Evolutionary conservation across 805 yeast species (phyloP).

Genomic region (Jamesozyma lodderae): DNA sequence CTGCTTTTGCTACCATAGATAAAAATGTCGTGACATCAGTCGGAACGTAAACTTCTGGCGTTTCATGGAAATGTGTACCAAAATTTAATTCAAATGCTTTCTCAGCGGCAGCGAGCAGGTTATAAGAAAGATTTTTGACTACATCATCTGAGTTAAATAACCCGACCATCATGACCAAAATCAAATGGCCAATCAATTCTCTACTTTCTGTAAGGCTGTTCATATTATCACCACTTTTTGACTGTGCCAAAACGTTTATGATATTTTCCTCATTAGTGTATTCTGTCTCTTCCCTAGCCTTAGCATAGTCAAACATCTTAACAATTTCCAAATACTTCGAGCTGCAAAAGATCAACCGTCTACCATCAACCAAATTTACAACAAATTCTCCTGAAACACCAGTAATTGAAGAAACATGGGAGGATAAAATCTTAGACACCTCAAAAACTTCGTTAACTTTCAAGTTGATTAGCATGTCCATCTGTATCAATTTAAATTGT

Average conservation of each 20-base stretch:
- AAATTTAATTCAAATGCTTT: constrained; percentile 49
- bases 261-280: constrained; percentile 11
- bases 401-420: constrained; percentile 35
- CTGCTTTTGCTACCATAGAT: constrained; percentile 43
- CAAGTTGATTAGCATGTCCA: constrained; percentile 30
- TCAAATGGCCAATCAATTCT: constrained; percentile 48
- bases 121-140: constrained; percentile 55
- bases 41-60: constrained; percentile 59
- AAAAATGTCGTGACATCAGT: constrained; percentile 56
- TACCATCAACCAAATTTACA: constrained; percentile 32
- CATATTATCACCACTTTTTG: not conserved
- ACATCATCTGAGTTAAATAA: constrained; percentile 49
- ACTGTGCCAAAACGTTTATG: not conserved
- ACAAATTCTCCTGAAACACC: constrained; percentile 45
- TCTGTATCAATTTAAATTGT: constrained; percentile 31
- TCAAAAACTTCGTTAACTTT: constrained; percentile 37
- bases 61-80: constrained; percentile 46
- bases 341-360: constrained; percentile 36
- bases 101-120: constrained; percentile 53
- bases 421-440: constrained; percentile 34
- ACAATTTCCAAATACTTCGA: constrained; percentile 54
- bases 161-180: constrained; percentile 60
- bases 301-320: constrained; percentile 58
- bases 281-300: constrained; percentile 41
- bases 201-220: constrained; percentile 21